phyloP scores from a whole-genome alignment of 306 rosid species.

The Pterocarpus macrocarpus region DNA sequence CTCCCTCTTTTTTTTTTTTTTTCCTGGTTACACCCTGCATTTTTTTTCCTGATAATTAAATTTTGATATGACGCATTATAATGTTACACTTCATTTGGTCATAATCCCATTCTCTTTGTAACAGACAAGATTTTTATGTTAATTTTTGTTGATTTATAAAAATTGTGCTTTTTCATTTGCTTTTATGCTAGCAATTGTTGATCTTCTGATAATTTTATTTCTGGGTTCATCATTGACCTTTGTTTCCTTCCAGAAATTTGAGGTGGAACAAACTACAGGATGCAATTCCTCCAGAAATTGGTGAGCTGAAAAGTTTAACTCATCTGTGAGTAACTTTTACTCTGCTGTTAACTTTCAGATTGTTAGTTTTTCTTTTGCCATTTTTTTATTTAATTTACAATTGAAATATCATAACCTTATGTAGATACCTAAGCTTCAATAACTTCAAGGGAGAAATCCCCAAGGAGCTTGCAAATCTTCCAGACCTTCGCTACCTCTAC shows the following conservation, averaged over 20 bases:
- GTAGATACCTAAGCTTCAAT: conserved; percentile 95
- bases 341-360: conserved; percentile 25
- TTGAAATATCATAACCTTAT: conserved; percentile 16
- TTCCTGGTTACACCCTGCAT: conserved; percentile 9
- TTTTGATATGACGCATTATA: conserved; percentile 28
- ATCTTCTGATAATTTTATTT: conserved; percentile 30
- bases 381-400: conserved; percentile 14
- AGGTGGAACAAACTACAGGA: conserved; percentile 99
- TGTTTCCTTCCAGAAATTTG: conserved; percentile 72
- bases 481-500: conserved; percentile 90
- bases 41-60: background rate
- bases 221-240: conserved; percentile 14
- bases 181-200: conserved; percentile 9
- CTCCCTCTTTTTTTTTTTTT: conserved; percentile 18
- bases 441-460: conserved; percentile 98
- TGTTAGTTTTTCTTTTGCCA: background rate
- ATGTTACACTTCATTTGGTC: background rate
- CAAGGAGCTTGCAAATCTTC: conserved; percentile 92
- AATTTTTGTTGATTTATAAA: conserved; percentile 31
- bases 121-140: background rate
- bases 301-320: conserved; percentile 93
- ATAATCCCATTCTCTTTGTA: background rate
- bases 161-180: background rate
- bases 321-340: conserved; percentile 78
- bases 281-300: conserved; percentile 94